Conservation (phyloP, 2,329 filamentous ascomycete genomes). For the Alternaria arborescens region DNA sequence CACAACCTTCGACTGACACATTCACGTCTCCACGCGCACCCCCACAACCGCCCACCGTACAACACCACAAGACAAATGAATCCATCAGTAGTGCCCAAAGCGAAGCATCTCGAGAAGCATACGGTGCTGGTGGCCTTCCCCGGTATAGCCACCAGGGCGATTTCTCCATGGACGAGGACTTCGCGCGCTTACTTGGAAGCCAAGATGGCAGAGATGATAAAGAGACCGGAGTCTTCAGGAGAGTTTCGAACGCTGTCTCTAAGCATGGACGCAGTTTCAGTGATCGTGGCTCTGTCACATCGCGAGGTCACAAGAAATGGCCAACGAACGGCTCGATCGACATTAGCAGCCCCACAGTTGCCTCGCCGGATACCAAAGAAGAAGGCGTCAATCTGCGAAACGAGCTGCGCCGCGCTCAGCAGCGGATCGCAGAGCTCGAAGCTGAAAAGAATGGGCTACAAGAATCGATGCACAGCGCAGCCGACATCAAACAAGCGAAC, state of each 20-base stretch:
- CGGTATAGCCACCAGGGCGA: constrained; percentile 78
- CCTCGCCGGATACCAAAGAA: constrained; percentile 62
- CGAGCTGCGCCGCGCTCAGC: constrained; percentile 81
- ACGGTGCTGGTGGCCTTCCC: constrained; percentile 45
- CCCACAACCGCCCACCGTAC: constrained; percentile 53
- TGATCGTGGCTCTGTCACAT: constrained; percentile 58
- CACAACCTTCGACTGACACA: constrained; percentile 46
- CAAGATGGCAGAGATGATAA: constrained; percentile 65
- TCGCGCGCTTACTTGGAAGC: constrained; percentile 83
- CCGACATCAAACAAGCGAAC: constrained; percentile 77
- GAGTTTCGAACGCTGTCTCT: constrained; percentile 86
- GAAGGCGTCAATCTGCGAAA: constrained; percentile 64
- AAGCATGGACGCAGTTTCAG: constrained; percentile 92
- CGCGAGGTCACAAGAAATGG: constrained; percentile 50
- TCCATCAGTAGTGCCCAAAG: constrained; percentile 57
- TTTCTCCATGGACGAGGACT: constrained; percentile 94
- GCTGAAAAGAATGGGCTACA: constrained; percentile 71
- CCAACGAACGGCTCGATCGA: constrained; percentile 56
- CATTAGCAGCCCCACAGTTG: constrained; percentile 75
- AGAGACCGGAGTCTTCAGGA: constrained; percentile 70
- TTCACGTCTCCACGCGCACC: constrained; percentile 59
- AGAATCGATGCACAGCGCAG: constrained; percentile 64
- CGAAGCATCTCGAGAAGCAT: constrained; percentile 44
- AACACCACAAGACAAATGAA: constrained; percentile 52
- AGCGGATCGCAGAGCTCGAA: constrained; percentile 86